Base-by-base conservation (phyloP, 2,329 filamentous ascomycete species). In the Phyllachora maydis region DNA sequence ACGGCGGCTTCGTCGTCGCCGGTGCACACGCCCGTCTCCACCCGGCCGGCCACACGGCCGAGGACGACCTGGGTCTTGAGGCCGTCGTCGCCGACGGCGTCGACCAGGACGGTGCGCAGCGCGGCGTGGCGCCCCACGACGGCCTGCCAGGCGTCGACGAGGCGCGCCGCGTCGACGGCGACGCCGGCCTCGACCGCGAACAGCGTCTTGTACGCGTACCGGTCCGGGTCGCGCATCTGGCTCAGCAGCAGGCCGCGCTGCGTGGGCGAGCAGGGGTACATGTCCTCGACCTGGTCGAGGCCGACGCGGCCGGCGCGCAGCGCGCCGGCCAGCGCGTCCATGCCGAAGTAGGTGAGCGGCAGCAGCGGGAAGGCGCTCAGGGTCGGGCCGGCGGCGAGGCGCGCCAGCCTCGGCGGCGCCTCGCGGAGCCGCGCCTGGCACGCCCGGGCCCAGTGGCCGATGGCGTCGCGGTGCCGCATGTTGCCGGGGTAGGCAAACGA, bases 241-340 rank as follows among this genome's bases (percentile, higher is more conserved):
- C 43, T 48, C n/a, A 50, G 28, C 0, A 48, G 27, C 8, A 52
- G 39, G 4, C 46, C 47, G 2, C 39, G 36, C 20, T 52, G 48
- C 29, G 48, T 40, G 0, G 46, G 44, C 1, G 47, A 47, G 25
- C 43, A 48, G 1, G 48, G 48, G 11, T 46, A 51, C 1, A 49
- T 38, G 11, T 47, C 45, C 13, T 45, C 35, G 0, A 51, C 31
- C 3, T 38, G 31, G 0, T 27, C 21, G 2, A 37, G 18, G 4
- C 6, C 6, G 6, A 38, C 21, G 1, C 31, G 28, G 8, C 30
- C 29, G 4, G 30, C 24, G 5, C 31, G 33, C 8, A 45, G 32
- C 14, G 29, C 30, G 4, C 25, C 33, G 6, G 30, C 20, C 0
- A 45, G 31, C 7, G 33, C 35, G 6, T 39, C 31, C 1, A 47